These are phyloP conservation scores for Astragalus glycyphyllos DNA, from an alignment of 306 rosid species.

Conservation along the genomic window DNA sequence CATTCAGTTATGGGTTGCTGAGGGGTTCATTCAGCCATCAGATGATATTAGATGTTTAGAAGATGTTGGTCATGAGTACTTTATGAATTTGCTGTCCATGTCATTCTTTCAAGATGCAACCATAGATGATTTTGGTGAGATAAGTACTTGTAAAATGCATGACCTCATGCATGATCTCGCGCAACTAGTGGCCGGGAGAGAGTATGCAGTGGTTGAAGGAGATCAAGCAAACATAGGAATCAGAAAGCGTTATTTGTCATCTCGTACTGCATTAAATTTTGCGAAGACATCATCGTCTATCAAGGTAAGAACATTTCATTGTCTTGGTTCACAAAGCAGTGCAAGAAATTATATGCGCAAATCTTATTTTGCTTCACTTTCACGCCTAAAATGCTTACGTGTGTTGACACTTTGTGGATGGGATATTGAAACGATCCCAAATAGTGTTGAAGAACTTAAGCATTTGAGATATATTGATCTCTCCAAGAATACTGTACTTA, in stretches of 20 bases:
- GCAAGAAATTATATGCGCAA: neutral
- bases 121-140: neutral
- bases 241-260: slow-evolving; percentile 36
- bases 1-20: slow-evolving; percentile 50
- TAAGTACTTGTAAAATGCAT: slow-evolving; percentile 44
- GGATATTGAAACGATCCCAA: neutral
- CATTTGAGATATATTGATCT: slow-evolving; percentile 49
- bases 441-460: slow-evolving; percentile 22
- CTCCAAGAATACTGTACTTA: neutral
- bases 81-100: slow-evolving; percentile 37
- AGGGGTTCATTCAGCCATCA: slow-evolving; percentile 47
- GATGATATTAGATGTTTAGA: slow-evolving; percentile 35
- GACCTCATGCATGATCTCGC: slow-evolving; percentile 55
- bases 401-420: slow-evolving; percentile 15
- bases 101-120: slow-evolving; percentile 45
- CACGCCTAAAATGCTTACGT: slow-evolving; percentile 26
- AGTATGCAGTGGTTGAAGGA: neutral
- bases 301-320: slow-evolving; percentile 39
- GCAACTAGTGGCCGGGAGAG: slow-evolving; percentile 4
- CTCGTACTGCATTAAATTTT: neutral
- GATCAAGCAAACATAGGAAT: neutral
- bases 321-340: neutral
- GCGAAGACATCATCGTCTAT: neutral
- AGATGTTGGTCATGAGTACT: slow-evolving; percentile 51
- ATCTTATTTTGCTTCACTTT: neutral